phyloP scores from a whole-genome alignment of 164 flowering plant genomes.

The Vitis labrusca region DNA sequence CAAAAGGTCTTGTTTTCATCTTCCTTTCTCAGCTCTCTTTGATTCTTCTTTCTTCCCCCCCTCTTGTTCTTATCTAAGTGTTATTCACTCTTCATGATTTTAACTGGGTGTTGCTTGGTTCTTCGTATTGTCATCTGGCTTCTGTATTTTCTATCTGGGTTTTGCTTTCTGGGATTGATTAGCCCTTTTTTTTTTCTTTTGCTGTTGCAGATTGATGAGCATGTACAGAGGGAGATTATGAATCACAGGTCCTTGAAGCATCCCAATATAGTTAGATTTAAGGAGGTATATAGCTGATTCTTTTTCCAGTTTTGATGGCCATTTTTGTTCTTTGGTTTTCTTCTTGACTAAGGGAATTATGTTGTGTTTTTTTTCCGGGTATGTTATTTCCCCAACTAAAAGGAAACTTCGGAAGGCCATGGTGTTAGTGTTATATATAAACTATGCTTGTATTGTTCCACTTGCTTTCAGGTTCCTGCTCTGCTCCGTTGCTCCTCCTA shows the following conservation, averaged over 20 bases:
- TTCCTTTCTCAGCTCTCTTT: background rate
- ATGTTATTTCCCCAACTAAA: too few species aligned
- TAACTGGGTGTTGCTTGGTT: background rate
- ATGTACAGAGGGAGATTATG: conserved; percentile 64
- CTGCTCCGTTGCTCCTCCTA: too few species aligned
- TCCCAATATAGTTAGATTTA: conserved; percentile 55
- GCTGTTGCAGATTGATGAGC: conserved; percentile 48
- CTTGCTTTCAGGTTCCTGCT: too few species aligned
- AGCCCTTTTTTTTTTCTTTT: background rate
- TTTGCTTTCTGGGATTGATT: background rate
- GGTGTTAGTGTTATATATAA: too few species aligned
- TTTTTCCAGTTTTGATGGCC: background rate
- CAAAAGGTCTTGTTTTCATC: conserved; percentile 22
- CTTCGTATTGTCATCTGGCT: conserved; percentile 6
- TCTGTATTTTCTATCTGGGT: background rate
- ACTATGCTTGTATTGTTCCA: too few species aligned
- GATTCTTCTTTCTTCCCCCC: background rate
- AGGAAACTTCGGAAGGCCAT: too few species aligned
- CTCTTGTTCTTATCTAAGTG: background rate
- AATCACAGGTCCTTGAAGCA: conserved; percentile 63
- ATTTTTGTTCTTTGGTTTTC: background rate
- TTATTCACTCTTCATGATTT: background rate
- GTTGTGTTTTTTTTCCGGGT: too few species aligned
- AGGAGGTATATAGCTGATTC: conserved; percentile 31
- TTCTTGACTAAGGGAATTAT: background rate